phyloP scores from a whole-genome alignment of 805 yeast genomes.

The Candida peoriensis region DNA sequence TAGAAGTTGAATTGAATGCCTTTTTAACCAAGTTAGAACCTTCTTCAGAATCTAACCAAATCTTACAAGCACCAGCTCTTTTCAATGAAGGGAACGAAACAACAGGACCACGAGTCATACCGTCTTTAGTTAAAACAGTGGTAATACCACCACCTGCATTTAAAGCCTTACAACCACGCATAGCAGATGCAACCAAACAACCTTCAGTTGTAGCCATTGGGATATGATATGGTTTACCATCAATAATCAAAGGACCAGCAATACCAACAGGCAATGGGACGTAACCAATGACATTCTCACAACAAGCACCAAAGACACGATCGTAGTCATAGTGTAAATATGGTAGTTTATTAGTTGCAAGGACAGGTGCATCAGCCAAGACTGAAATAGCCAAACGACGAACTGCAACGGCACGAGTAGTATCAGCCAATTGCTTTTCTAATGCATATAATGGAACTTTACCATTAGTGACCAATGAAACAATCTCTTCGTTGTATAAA shows the following conservation, averaged over 20 bases:
- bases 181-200: slow-evolving; percentile 94
- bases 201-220: slow-evolving; percentile 99
- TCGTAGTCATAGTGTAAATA: slow-evolving; percentile 83
- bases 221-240: slow-evolving; percentile 80
- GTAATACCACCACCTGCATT: slow-evolving; percentile 95
- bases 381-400: slow-evolving; percentile 91
- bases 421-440: slow-evolving; percentile 86
- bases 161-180: slow-evolving; percentile 98
- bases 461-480: slow-evolving; percentile 63
- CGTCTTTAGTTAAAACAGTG: slow-evolving; percentile 90
- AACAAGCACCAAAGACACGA: slow-evolving; percentile 97
- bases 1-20: slow-evolving; percentile 93
- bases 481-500: slow-evolving; percentile 69
- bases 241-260: slow-evolving; percentile 94
- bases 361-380: slow-evolving; percentile 74
- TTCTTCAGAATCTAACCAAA: slow-evolving; percentile 94
- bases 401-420: slow-evolving; percentile 86
- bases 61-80: slow-evolving; percentile 91
- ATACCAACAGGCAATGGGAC: slow-evolving; percentile 97
- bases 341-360: slow-evolving; percentile 71
- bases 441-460: slow-evolving; percentile 89
- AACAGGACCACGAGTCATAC: slow-evolving; percentile 99
- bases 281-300: slow-evolving; percentile 96
- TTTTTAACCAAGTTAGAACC: slow-evolving; percentile 78
- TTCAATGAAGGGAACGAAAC: slow-evolving; percentile 77